Conservation (phyloP, 2,329 filamentous ascomycete species). For the Diaporthe australafricana region DNA sequence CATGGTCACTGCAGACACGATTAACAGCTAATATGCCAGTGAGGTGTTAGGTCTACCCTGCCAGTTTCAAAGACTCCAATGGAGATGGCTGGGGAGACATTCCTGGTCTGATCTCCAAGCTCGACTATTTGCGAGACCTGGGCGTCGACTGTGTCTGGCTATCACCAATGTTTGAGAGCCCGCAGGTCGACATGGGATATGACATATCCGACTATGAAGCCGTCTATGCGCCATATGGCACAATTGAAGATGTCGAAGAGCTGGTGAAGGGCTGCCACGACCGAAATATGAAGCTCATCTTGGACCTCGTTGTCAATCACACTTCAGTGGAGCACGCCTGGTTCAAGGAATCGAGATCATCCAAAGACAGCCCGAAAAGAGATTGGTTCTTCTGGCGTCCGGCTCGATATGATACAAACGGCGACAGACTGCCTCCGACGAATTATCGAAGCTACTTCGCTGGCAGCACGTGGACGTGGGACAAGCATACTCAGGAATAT, state of each 20-base stretch:
- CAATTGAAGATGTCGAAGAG: slow-evolving; percentile 72
- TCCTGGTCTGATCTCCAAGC: slow-evolving; percentile 69
- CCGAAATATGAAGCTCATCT: slow-evolving; percentile 73
- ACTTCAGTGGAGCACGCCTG: slow-evolving; percentile 67
- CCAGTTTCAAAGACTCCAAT: slow-evolving; percentile 68
- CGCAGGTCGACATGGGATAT: slow-evolving; percentile 78
- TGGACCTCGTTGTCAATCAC: slow-evolving; percentile 81
- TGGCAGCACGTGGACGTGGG: slow-evolving; percentile 63
- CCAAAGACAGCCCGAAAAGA: slow-evolving; percentile 62
- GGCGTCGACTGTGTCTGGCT: slow-evolving; percentile 74
- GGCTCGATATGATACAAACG: slow-evolving; percentile 63
- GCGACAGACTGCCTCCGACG: slow-evolving; percentile 68
- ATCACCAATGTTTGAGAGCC: slow-evolving; percentile 64
- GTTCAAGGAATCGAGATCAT: slow-evolving; percentile 67
- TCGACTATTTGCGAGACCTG: slow-evolving; percentile 72
- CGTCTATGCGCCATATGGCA: slow-evolving; percentile 76
- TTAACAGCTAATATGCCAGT: background rate
- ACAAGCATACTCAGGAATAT: slow-evolving; percentile 63
- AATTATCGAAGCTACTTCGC: slow-evolving; percentile 64
- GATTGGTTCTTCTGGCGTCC: slow-evolving; percentile 77
- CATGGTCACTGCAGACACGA: accelerated
- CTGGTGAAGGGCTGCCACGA: slow-evolving; percentile 70
- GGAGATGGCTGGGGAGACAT: slow-evolving; percentile 59
- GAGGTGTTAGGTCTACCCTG: slow-evolving; percentile 67
- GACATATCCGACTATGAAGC: slow-evolving; percentile 77